A percentile compares a stretch with the other conserved stretches of the same genome.
Evolutionary conservation across 371 early-diverging fungal genomes (phyloP).

Genomic region (Synchytrium microbalum): DNA sequence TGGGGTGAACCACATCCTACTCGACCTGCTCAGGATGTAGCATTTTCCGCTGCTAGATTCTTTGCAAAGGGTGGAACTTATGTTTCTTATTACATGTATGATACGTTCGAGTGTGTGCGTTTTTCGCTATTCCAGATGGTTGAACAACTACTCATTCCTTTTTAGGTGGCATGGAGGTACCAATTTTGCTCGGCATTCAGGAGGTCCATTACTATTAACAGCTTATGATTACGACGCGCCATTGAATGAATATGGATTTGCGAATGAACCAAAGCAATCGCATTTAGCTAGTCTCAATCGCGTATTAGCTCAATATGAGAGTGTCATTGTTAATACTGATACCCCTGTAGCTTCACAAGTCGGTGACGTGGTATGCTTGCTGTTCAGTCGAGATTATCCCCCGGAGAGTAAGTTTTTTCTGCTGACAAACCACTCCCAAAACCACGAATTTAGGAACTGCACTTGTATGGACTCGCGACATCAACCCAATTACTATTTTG

Average conservation of each 20-base stretch:
- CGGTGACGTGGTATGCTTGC: background rate
- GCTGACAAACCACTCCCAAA: too few species aligned
- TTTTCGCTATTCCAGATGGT: too few species aligned
- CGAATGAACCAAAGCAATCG: slow-evolving; percentile 39
- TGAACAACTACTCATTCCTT: background rate
- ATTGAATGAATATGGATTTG: slow-evolving; percentile 44
- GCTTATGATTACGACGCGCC: slow-evolving; percentile 52
- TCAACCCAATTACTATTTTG: background rate
- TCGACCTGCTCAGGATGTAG: slow-evolving; percentile 42
- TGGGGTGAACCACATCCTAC: slow-evolving; percentile 35
- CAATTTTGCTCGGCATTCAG: slow-evolving; percentile 42
- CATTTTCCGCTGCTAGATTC: slow-evolving; percentile 40
- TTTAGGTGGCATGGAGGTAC: slow-evolving; percentile 47
- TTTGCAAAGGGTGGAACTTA: slow-evolving; percentile 45
- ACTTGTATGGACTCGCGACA: background rate
- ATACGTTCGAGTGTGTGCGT: background rate
- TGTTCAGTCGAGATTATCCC: background rate
- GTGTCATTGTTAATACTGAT: slow-evolving; percentile 14
- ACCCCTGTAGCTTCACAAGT: background rate
- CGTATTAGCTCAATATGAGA: slow-evolving; percentile 19
- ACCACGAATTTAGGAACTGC: background rate
- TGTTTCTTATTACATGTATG: slow-evolving; percentile 44
- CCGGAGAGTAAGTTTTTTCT: background rate
- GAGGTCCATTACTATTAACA: slow-evolving; percentile 25
- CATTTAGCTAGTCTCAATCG: slow-evolving; percentile 33